Base-by-base conservation (phyloP, 208 protist species). In the Crithidia expoeki region DNA sequence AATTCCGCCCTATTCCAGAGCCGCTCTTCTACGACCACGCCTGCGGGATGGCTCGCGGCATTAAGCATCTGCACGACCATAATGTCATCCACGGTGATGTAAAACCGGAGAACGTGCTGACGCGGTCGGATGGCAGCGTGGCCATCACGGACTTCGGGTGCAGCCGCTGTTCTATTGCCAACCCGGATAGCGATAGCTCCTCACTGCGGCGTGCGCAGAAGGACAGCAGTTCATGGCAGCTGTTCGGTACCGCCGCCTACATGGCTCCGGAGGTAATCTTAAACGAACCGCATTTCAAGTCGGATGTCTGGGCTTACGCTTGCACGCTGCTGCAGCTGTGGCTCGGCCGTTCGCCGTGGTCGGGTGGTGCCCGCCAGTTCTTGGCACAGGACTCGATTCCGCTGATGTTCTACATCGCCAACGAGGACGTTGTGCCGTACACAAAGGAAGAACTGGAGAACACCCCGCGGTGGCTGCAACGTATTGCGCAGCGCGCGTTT, bases 51-150 rank as follows among this genome's bases (percentile, higher is more conserved):
- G 76, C 85, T 5, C 72, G 75, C 10, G 88, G 88, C 28, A 79
- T 90, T 17, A 90, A 90, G 53, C 81, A 89, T 65, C 78, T 93
- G 47, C 88, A 93, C 79, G 82, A 86, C 59, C 76, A 88, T 74
- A 72, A 76, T 67, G 82, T 93, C 36, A 83, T 90, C 28, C 88
- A 93, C 59, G 78, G 84, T 14, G 88, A 93, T 60, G 74, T 93
- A 62, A 89, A 88, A 49, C 82, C 88, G 30, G 79, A 88, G 68
- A 93, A 93, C 63, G 85, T 93, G 46, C 79, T 93, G 52, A 85
- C 80, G 34, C 75, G 81, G 28, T 86, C 88, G 0, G 81, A 93
- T 66, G 88, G 88, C 51, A 85, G 71, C 44, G 84, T 89, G 36
- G 85, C 80, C 12, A 76, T 93, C 56, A 88, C 70, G 25, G 84